Conservation (phyloP, 2,329 filamentous ascomycete genomes). For the Mollisia scopiformis region DNA sequence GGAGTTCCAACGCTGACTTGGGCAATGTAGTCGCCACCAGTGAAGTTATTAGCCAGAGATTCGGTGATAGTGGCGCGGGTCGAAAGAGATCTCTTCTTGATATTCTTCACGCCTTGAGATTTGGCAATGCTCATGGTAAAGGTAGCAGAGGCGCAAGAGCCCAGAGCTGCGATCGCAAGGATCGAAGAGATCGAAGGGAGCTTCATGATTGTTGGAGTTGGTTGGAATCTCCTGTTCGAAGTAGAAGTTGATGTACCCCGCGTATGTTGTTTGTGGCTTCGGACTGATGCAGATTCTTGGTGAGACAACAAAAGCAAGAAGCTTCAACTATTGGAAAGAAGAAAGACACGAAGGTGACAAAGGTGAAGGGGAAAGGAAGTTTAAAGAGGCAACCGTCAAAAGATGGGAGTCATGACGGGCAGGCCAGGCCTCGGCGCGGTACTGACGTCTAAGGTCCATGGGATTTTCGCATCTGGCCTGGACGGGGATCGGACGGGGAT, state of each 20-base stretch:
- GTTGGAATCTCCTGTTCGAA: neutral
- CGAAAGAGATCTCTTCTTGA: constrained; percentile 7
- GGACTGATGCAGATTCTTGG: neutral
- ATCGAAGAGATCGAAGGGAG: neutral
- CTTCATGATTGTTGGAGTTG: neutral
- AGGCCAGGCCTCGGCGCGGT: too few relatives aligned
- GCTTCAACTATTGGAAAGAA: neutral
- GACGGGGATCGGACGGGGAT: too few relatives aligned
- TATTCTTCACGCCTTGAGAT: neutral
- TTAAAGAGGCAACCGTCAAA: neutral
- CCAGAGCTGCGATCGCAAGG: neutral
- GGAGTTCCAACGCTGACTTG: constrained; percentile 60
- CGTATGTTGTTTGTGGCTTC: neutral
- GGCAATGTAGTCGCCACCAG: constrained; percentile 49
- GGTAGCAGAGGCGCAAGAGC: neutral
- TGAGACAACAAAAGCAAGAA: neutral
- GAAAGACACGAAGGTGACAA: neutral
- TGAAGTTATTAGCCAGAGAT: constrained; percentile 51
- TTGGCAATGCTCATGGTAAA: neutral
- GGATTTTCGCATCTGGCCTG: too few relatives aligned
- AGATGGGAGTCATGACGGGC: neutral
- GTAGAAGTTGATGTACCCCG: neutral
- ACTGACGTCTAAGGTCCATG: too few relatives aligned
- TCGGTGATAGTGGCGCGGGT: constrained; percentile 20
- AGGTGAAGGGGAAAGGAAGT: neutral